Conservation (phyloP, 345 rosid genomes). For the Lagerstroemia speciosa region DNA sequence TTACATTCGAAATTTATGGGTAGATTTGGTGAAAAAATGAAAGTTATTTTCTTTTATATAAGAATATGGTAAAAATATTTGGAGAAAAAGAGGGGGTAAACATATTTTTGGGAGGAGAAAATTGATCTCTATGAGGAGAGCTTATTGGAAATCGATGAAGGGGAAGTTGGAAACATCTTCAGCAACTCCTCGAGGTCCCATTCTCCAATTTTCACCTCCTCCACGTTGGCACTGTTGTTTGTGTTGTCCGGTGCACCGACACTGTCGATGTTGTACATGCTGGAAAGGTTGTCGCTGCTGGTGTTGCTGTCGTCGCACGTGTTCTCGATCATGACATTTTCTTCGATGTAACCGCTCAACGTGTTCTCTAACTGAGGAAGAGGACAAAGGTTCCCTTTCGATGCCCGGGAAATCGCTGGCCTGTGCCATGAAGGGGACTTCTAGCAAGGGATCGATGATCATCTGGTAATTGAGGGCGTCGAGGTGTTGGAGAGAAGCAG, state of each 20-base stretch:
- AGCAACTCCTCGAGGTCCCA: constrained; percentile 85
- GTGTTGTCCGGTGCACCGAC: constrained; percentile 15
- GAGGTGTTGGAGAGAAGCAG: constrained; percentile 16
- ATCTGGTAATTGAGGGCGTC: constrained; percentile 29
- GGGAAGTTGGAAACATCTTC: constrained; percentile 57
- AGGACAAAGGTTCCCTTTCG: constrained; percentile 5
- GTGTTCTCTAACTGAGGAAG: constrained; percentile 14
- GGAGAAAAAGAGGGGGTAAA: too few relatives aligned
- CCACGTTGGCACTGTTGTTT: constrained; percentile 18
- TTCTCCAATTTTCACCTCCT: constrained; percentile 27
- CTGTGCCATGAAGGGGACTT: neutral
- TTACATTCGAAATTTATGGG: neutral
- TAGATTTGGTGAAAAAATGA: too few relatives aligned
- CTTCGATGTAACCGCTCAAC: neutral
- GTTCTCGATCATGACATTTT: neutral
- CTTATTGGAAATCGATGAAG: constrained; percentile 9
- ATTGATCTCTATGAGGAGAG: neutral
- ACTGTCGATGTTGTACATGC: constrained; percentile 16
- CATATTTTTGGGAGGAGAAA: neutral
- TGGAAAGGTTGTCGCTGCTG: constrained; percentile 11
- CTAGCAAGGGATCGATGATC: constrained; percentile 21
- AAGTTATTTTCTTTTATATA: too few relatives aligned
- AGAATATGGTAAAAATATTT: too few relatives aligned
- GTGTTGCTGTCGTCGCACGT: constrained; percentile 12
- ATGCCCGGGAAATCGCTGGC: neutral